These are phyloP conservation scores for Dendrobium huoshanense DNA, from an alignment of 106 monocot species.

Conservation along the genomic window DNA sequence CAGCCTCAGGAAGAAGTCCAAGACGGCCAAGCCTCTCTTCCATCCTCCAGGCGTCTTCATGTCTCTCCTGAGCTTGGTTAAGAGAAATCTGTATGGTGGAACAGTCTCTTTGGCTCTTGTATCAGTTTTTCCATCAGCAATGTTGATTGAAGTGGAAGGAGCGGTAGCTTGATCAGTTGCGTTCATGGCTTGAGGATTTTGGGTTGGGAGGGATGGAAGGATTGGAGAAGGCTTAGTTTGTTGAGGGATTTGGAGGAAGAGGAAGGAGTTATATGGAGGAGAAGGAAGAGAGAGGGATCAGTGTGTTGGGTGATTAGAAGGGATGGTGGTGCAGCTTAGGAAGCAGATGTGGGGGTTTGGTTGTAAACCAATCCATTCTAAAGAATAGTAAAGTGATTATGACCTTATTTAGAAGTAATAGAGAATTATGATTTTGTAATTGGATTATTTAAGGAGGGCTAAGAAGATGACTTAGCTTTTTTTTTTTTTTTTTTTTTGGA, in stretches of 20 bases:
- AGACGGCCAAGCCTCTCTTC: neutral
- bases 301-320: neutral
- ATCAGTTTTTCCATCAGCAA: neutral
- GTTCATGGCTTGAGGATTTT: neutral
- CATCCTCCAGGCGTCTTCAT: constrained; percentile 4
- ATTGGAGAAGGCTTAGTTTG: neutral
- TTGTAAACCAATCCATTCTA: constrained; percentile 8
- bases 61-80: neutral
- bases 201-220: too few species aligned
- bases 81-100: neutral
- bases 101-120: neutral
- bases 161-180: neutral
- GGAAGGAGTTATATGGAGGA: neutral
- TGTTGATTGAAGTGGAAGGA: constrained; percentile 11
- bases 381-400: neutral
- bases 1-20: constrained; percentile 15
- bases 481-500: too few species aligned
- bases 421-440: too few species aligned
- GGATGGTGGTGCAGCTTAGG: constrained; percentile 7
- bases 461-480: too few species aligned
- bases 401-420: too few species aligned
- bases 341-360: constrained; percentile 9
- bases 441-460: too few species aligned
- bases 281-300: neutral
- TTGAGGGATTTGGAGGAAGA: neutral